These are phyloP conservation scores for Colletotrichum paranaense DNA, from an alignment of 2,329 filamentous ascomycete genomes.

Conservation along the genomic window DNA sequence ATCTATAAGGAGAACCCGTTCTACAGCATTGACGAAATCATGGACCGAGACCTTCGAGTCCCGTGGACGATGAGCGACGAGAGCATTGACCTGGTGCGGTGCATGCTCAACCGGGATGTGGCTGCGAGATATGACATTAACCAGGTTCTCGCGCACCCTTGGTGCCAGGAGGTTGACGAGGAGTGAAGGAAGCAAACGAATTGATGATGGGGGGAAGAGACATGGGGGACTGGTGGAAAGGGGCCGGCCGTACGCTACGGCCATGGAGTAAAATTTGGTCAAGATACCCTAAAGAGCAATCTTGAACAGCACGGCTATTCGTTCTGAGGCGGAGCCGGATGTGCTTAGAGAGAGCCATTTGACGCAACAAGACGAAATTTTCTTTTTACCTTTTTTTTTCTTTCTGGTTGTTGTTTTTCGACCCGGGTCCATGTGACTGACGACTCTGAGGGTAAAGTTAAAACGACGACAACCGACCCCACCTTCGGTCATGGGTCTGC, in stretches of 20 bases:
- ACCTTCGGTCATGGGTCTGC: not conserved
- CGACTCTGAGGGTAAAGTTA: not conserved
- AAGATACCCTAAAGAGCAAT: constrained; percentile 36
- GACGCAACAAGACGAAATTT: constrained; percentile 26
- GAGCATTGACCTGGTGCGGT: constrained; percentile 89
- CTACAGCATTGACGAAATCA: constrained; percentile 98
- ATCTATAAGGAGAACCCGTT: constrained; percentile 99
- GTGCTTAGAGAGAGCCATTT: constrained; percentile 34
- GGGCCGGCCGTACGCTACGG: not conserved
- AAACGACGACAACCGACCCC: not conserved
- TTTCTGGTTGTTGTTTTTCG: not conserved
- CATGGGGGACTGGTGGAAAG: not conserved
- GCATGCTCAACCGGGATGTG: constrained; percentile 94
- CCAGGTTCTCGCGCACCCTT: constrained; percentile 89
- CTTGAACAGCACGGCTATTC: constrained; percentile 31
- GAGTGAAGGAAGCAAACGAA: constrained; percentile 20
- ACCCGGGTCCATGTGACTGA: constrained; percentile 19
- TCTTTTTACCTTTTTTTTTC: not conserved
- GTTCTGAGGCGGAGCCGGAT: constrained; percentile 2
- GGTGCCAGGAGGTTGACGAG: constrained; percentile 61
- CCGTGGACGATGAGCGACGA: constrained; percentile 91
- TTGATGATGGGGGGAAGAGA: constrained; percentile 22
- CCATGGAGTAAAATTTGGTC: constrained; percentile 31
- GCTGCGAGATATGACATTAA: constrained; percentile 85
- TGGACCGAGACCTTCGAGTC: constrained; percentile 93